phyloP scores from a whole-genome alignment of 148 eudicot genomes.

The Selenicereus undatus region DNA sequence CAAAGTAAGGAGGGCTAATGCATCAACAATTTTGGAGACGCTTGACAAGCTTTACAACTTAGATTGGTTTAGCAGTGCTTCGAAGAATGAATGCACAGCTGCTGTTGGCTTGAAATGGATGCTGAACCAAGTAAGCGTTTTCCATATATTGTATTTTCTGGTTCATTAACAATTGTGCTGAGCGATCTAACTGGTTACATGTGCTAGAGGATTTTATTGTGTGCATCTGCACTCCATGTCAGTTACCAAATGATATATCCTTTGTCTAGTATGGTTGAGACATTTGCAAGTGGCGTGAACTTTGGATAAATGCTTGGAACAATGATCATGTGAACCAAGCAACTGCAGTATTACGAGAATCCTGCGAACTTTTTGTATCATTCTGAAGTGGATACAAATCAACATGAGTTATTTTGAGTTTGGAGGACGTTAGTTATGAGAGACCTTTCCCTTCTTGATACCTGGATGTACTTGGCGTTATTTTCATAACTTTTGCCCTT shows the following conservation, averaged over 20 bases:
- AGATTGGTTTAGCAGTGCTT: constrained; percentile 71
- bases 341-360: not conserved
- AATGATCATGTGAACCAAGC: not conserved
- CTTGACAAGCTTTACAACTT: constrained; percentile 74
- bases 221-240: no score
- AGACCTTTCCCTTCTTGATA: no score
- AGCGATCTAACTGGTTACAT: not conserved
- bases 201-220: no score
- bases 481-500: no score
- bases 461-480: no score
- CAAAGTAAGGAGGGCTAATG: constrained; percentile 62
- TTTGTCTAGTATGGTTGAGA: not conserved
- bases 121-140: constrained; percentile 79
- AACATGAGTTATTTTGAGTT: no score
- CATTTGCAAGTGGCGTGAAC: not conserved
- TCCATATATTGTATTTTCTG: not conserved
- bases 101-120: constrained; percentile 99
- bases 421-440: no score
- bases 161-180: not conserved
- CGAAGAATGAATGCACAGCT: constrained; percentile 90
- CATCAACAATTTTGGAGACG: constrained; percentile 55
- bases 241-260: not conserved
- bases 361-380: not conserved
- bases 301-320: not conserved
- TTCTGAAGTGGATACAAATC: no score